Conservation (phyloP, 202 grass and related monocot genomes). For the Tripidium arundinaceum region DNA sequence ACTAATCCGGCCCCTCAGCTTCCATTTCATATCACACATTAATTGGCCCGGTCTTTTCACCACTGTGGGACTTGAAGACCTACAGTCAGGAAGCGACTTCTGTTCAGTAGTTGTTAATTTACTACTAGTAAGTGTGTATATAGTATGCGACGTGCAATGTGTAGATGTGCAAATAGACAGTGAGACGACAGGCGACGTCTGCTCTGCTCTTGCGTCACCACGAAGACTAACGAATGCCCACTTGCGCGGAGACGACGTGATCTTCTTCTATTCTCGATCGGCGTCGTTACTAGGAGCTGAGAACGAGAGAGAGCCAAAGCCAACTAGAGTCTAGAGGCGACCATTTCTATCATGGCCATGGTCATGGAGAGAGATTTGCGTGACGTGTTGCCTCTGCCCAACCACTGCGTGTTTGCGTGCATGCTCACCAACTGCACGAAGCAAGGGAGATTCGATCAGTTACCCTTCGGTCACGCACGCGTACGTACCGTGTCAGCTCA, state of each 20-base stretch:
- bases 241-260: background rate
- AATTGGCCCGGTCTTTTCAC: too few relatives aligned
- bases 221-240: conserved; percentile 10
- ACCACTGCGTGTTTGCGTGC: conserved; percentile 4
- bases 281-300: background rate
- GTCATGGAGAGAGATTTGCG: background rate
- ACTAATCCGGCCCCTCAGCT: too few relatives aligned
- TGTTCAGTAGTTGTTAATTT: too few relatives aligned
- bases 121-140: too few relatives aligned
- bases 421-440: conserved; percentile 4
- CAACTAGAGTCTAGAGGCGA: background rate
- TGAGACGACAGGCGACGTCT: background rate
- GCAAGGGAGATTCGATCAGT: background rate
- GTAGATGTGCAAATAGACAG: too few relatives aligned
- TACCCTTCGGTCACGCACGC: background rate
- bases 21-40: too few relatives aligned
- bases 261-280: background rate
- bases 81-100: too few relatives aligned
- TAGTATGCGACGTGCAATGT: too few relatives aligned
- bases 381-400: background rate
- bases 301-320: background rate
- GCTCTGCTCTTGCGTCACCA: background rate
- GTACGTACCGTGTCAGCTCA: background rate
- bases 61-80: too few relatives aligned
- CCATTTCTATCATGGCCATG: background rate